Evolutionary conservation across 441 rosid species (phyloP).

Genomic region (Adansonia grandidieri): DNA sequence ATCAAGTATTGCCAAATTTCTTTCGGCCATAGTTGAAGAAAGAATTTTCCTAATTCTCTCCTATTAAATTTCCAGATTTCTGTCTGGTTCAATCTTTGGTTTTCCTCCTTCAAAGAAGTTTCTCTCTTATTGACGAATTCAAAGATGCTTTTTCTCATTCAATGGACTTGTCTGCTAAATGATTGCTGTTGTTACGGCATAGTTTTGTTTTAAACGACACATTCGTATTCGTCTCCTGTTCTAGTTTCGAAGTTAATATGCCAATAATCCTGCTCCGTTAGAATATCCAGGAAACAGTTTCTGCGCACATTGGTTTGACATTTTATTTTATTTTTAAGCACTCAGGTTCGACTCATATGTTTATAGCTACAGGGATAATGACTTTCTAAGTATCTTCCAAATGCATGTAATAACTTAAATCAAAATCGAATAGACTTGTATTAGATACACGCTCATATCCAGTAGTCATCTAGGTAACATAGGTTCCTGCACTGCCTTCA

Average conservation of each 20-base stretch:
- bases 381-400: no score
- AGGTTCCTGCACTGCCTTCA: conserved; percentile 44
- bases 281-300: conserved; percentile 75
- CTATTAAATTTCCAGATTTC: no score
- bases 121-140: not conserved
- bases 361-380: no score
- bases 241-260: conserved; percentile 3
- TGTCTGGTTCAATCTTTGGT: not conserved
- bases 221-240: not conserved
- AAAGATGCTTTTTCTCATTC: not conserved
- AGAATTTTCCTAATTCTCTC: no score
- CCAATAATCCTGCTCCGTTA: conserved; percentile 29
- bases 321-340: no score
- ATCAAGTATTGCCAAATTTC: no score
- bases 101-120: not conserved
- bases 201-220: not conserved
- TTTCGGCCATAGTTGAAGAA: not conserved
- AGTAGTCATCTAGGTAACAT: no score
- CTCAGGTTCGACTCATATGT: no score
- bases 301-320: no score
- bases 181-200: not conserved
- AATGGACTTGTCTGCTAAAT: not conserved
- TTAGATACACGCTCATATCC: no score
- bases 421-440: no score
- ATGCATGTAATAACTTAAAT: no score